Evolutionary conservation across 495 filamentous ascomycete genomes (phyloP).

Genomic region (Annulohypoxylon maeteangense): DNA sequence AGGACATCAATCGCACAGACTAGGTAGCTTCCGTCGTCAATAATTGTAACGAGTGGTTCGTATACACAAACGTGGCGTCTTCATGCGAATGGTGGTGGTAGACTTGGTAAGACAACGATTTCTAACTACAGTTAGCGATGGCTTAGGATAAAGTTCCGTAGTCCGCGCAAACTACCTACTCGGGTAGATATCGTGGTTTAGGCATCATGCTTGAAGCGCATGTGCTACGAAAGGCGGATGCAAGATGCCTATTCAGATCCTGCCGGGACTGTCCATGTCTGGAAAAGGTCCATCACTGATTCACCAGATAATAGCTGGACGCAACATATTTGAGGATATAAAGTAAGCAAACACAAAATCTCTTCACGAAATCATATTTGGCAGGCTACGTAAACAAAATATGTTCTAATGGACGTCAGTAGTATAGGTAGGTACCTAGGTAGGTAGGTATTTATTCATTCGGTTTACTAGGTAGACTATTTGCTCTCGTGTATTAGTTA

Average conservation of each 20-base stretch:
- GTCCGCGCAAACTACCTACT: background rate
- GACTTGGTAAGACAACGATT: background rate
- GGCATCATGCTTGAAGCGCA: conserved; percentile 21
- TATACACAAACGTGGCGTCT: background rate
- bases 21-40: background rate
- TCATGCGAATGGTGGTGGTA: background rate
- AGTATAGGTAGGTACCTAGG: no score
- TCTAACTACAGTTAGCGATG: background rate
- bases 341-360: conserved; percentile 5
- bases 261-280: conserved; percentile 11
- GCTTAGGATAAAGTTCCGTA: background rate
- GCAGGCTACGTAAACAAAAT: background rate
- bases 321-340: background rate
- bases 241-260: conserved; percentile 42
- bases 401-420: background rate
- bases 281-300: background rate
- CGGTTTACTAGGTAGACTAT: no score
- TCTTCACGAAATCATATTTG: background rate
- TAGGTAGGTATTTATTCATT: no score
- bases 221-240: conserved; percentile 20
- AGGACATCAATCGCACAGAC: background rate
- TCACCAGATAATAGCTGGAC: conserved; percentile 9
- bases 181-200: background rate
- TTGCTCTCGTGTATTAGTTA: background rate
- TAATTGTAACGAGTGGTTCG: background rate